A percentile compares a stretch with the other conserved stretches of the same genome.
Evolutionary conservation across 108 stramenopile species (phyloP).

Genomic region (Pseudonitzschia pungens): DNA sequence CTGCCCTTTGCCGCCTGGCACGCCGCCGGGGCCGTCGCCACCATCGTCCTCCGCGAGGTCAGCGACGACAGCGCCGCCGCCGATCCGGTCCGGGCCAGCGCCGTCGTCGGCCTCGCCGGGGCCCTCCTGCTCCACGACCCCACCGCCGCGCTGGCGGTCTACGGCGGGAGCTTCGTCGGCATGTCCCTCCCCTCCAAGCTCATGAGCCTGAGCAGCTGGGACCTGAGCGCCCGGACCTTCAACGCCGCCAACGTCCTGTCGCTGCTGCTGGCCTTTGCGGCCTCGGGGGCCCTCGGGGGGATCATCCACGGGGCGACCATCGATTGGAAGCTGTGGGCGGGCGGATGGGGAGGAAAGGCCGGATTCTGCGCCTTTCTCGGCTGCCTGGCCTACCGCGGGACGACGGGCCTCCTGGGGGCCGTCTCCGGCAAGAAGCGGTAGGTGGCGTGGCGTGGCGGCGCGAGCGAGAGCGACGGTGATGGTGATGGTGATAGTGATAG

Average conservation of each 20-base stretch:
- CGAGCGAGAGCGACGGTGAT: no score
- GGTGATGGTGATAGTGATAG: no score
- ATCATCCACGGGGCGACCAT: constrained; percentile 59
- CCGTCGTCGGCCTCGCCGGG: constrained; percentile 56
- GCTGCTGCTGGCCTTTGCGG: constrained; percentile 37
- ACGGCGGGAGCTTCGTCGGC: constrained; percentile 65
- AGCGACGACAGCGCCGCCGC: constrained; percentile 52
- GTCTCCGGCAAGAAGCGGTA: neutral
- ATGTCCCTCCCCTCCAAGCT: constrained; percentile 63
- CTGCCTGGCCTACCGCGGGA: neutral
- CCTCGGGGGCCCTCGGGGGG: constrained; percentile 54
- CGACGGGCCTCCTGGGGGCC: neutral
- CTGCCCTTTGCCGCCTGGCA: constrained; percentile 27
- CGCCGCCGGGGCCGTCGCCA: constrained; percentile 52
- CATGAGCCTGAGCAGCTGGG: constrained; percentile 43
- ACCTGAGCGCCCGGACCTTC: constrained; percentile 6
- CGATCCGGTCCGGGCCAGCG: constrained; percentile 60
- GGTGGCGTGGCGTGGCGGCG: no score
- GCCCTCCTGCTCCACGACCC: constrained; percentile 13
- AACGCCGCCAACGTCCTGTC: constrained; percentile 8
- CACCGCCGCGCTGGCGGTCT: constrained; percentile 50
- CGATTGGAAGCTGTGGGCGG: constrained; percentile 54
- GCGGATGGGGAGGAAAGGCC: constrained; percentile 70
- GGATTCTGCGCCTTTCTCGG: constrained; percentile 65
- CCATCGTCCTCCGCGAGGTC: constrained; percentile 56